Base-by-base conservation (phyloP, 225 moss, liverwort and hornwort genomes). In the Pseudisothecium myosuroides region DNA sequence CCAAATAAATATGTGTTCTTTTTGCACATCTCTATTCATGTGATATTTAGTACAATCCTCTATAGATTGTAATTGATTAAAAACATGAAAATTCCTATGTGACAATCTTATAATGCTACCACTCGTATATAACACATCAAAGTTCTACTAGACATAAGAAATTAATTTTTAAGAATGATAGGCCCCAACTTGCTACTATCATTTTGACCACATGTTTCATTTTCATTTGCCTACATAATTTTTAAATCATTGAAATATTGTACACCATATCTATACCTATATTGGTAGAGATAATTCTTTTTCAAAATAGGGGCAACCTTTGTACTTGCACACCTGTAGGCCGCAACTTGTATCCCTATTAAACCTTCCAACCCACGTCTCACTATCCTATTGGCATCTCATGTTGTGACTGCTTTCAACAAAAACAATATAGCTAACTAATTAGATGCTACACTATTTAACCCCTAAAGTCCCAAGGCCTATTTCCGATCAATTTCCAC, bases 91-190 rank as follows among this genome's bases (percentile, higher is more conserved):
- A 74, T 18, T 19, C 18, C 18, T 31, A 18, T 19, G 4, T 11
- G 18, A 31, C 7, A 31, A 18, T 49, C 4, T 19, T 19, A 31
- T 19, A 18, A 74, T 47, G 17, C 10, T 74, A 45, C 6, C 6
- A 3, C 4, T 29, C 0, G 1, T 15, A 43, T 27, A 28, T 28
- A 17, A 9, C 5, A 72, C 9, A 72, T 15, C 0, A 10, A 0
- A 73, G 28, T 27, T 72, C 17, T 17, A 27, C 10, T 45, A 73
- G 6, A 18, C 15, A 43, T 15, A 26, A 27, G 5, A 73, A 47
- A 47, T 29, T 2, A 47, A 17, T 17, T 73, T 2, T 17, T 17
- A 17, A 29, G 17, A 73, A 45, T 73, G 29, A 45, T 45, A 45
- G 14, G 17, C 28, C 28, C 28, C 10, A 45, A 45, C 7, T 45